Conservation (phyloP, 495 filamentous ascomycete genomes). For the Neurospora sp. region DNA sequence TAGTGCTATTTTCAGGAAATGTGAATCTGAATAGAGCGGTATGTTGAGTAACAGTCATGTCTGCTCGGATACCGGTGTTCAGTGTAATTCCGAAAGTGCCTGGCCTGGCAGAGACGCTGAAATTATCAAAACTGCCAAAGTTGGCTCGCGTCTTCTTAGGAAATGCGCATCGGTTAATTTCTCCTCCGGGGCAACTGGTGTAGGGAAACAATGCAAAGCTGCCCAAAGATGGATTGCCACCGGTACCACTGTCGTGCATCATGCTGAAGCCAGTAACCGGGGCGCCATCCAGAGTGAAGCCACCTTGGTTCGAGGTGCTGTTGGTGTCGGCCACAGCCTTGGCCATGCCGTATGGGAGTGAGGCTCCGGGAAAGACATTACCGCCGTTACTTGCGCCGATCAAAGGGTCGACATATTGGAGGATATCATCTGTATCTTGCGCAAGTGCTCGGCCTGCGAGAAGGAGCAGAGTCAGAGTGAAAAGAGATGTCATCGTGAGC, state of each 20-base stretch:
- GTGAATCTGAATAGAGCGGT: constrained; percentile 61
- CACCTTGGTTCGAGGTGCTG: constrained; percentile 56
- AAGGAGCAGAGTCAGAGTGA: constrained; percentile 4
- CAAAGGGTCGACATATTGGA: constrained; percentile 42
- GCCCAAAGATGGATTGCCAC: constrained; percentile 57
- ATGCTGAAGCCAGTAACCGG: constrained; percentile 55
- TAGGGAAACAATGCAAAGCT: constrained; percentile 69
- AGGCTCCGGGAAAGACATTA: constrained; percentile 69
- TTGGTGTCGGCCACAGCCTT: constrained; percentile 67
- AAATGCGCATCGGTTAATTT: constrained; percentile 54
- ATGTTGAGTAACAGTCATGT: constrained; percentile 60
- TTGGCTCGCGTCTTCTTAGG: constrained; percentile 34
- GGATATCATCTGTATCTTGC: constrained; percentile 23
- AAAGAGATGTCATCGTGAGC: constrained; percentile 1
- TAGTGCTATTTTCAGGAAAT: constrained; percentile 37
- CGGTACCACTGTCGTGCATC: constrained; percentile 66
- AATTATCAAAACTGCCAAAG: constrained; percentile 32
- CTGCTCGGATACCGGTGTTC: constrained; percentile 45
- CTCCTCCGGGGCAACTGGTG: constrained; percentile 51
- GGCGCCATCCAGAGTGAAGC: constrained; percentile 56
- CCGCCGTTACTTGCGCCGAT: constrained; percentile 53
- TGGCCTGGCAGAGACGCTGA: constrained; percentile 47
- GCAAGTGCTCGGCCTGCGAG: constrained; percentile 2
- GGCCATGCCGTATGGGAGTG: constrained; percentile 65
- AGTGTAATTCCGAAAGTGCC: constrained; percentile 59